Base-by-base conservation (phyloP, 805 yeast species). In the Spathaspora boniae region DNA sequence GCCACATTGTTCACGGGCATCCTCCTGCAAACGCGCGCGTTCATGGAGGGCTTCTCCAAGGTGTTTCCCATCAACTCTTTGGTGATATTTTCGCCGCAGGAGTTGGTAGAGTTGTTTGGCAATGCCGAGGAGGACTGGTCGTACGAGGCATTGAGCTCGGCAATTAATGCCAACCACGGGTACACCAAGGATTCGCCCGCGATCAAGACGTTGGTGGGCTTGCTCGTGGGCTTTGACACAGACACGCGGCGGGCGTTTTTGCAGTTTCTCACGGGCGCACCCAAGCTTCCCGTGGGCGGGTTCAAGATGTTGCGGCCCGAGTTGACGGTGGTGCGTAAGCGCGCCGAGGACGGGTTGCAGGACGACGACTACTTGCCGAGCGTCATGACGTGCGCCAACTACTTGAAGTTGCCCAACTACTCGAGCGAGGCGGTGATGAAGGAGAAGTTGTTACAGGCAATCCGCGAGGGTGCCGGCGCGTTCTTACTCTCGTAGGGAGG, bases 331-430 rank as follows among this genome's bases (percentile, higher is more conserved):
- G 98, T 93, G 2, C 62, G 86, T 42, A 88, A 86, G 53, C 80
- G 74, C 39, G 72, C 82, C n/a, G 98, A 91, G 34, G 79, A 74
- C 31, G 82, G 80, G 0, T 54, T 75, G 17, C 58, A 62, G 9
- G 73, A 85, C 4, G 95, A 91, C 57, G 87, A 80, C 42, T 88
- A 82, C 51, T 67, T 93, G 38, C 98, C 98, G 2, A 86, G 96
- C 60, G 98, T 93, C 3, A 91, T 91, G 98, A 91, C 98, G 0
- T 91, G 98, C 66, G 97, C 95, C 3, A 91, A 91, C 54, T 93
- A 91, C 53, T 68, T 91, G 46, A 91, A 91, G 56, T 63, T 93
- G 15, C 98, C 98, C 4, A 76, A 83, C 43, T 93, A 91, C 54
- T 72, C 86, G 3, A 63, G 74, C 23, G 72, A 70, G 40, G 78